Evolutionary conservation across 495 filamentous ascomycete genomes (phyloP), one percentile per base, ranked within the genome.

Genomic region (Alectoria sarmentosa): DNA sequence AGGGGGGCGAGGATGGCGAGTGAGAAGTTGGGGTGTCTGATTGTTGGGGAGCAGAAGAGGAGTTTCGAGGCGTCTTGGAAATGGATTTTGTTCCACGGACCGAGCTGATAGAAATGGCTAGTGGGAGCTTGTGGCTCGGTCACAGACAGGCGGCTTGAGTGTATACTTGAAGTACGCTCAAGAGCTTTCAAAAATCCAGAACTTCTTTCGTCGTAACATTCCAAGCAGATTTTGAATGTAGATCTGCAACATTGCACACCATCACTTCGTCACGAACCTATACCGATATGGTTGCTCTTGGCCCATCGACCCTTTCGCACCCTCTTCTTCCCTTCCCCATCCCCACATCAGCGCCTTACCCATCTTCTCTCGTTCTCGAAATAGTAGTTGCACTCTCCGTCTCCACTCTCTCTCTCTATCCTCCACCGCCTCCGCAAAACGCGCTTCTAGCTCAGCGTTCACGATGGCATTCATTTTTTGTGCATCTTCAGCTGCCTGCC

Each of bases 331-430:
- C 68, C 79, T 78, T 1, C 80, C 80, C 80, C 79, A 81, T 5
- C 64, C 69, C 75, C 71, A 75, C 74, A 83, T 72, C 61, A 83
- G 72, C 19, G 76, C 80, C 61, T 77, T 81, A 19, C 77, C 79
- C 77, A 84, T 78, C 52, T 76, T 79, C 38, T 80, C 82, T 42
- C 82, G 75, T 62, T 88, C 84, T 65, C 78, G 78, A 54, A 88
- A 82, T 11, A 84, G 67, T 10, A 85, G 65, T 56, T 83, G 76
- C 15, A 80, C 71, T 15, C 81, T 76, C 1, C 77, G 73, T 61
- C 79, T 75, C 81, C 81, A 83, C 62, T 82, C 80, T 42, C 74
- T 74, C 69, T 83, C 81, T 42, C 79, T 75, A 62, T 76, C 77
- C 46, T 82, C 79, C 19, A 80, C 73, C 8, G 76, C 77, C 54